These are phyloP conservation scores for Colletotrichum graminicola DNA, from an alignment of 2,329 filamentous ascomycete species.

Conservation along the genomic window DNA sequence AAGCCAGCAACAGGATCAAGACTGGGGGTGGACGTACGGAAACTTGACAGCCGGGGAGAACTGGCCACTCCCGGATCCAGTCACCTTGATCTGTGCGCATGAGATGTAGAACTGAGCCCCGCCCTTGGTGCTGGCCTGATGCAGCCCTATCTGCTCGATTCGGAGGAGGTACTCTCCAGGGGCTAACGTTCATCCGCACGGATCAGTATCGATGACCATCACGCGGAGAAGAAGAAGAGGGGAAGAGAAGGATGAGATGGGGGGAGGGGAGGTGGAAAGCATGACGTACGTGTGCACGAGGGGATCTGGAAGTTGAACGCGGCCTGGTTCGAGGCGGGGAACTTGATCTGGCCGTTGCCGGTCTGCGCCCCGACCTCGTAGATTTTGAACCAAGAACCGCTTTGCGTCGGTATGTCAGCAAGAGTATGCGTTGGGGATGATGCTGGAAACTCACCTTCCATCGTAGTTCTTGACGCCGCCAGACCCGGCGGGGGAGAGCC, in stretches of 20 bases:
- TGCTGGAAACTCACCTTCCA: neutral
- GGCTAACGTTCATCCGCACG: slow-evolving; percentile 3
- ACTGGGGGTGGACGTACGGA: slow-evolving; percentile 23
- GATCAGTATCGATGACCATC: neutral
- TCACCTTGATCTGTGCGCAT: slow-evolving; percentile 51
- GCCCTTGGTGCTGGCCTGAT: slow-evolving; percentile 48
- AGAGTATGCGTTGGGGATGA: neutral
- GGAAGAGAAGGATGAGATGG: neutral
- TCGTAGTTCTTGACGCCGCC: slow-evolving; percentile 33
- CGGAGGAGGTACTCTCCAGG: slow-evolving; percentile 52
- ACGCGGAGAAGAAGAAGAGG: no score
- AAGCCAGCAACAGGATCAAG: neutral
- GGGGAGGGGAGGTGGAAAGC: neutral
- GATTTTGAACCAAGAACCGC: slow-evolving; percentile 38
- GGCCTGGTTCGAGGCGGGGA: slow-evolving; percentile 35
- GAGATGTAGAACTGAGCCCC: slow-evolving; percentile 55
- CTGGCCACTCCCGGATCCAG: slow-evolving; percentile 30
- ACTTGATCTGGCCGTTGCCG: slow-evolving; percentile 38
- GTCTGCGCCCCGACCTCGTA: slow-evolving; percentile 34
- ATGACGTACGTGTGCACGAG: slow-evolving; percentile 36
- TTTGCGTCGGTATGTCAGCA: neutral
- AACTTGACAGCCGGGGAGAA: slow-evolving; percentile 37
- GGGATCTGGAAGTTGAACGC: slow-evolving; percentile 39
- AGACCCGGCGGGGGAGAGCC: slow-evolving; percentile 35
- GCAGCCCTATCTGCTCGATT: slow-evolving; percentile 53